A percentile compares a stretch with the other conserved stretches of the same genome.
These are phyloP conservation scores for Alternaria gaisen DNA, from an alignment of 2,329 filamentous ascomycete species.

Conservation along the genomic window DNA sequence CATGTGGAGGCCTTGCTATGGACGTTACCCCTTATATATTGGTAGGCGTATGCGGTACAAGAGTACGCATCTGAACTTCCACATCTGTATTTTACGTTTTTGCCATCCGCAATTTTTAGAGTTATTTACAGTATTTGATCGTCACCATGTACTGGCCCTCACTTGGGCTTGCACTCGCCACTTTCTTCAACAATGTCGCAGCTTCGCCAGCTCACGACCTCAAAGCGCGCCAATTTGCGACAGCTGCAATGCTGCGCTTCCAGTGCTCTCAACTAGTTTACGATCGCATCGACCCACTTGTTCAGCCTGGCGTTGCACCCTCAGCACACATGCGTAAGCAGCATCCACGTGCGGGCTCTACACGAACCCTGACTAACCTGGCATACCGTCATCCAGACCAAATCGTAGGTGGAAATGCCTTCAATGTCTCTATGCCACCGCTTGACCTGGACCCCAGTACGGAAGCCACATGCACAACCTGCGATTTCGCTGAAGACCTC, in stretches of 20 bases:
- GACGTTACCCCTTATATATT: neutral
- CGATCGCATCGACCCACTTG: conserved; percentile 35
- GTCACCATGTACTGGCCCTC: conserved; percentile 24
- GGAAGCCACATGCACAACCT: conserved; percentile 34
- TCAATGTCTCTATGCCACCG: conserved; percentile 35
- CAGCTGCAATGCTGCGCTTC: conserved; percentile 39
- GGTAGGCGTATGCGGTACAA: neutral
- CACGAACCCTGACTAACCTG: neutral
- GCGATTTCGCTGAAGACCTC: conserved; percentile 33
- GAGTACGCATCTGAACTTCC: neutral
- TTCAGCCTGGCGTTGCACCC: conserved; percentile 29
- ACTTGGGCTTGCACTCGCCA: conserved; percentile 25
- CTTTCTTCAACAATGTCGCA: conserved; percentile 27
- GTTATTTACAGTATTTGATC: neutral
- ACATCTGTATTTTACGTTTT: neutral
- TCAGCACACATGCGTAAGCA: conserved; percentile 28
- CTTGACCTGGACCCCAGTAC: conserved; percentile 29
- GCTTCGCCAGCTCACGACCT: conserved; percentile 27
- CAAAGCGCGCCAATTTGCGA: conserved; percentile 33
- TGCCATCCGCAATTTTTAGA: neutral
- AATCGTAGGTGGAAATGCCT: conserved; percentile 43
- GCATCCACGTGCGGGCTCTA: neutral
- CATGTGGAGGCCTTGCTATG: conserved; percentile 5
- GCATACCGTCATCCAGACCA: conserved; percentile 16
- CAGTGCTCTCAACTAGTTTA: conserved; percentile 32